Evolutionary conservation across 495 filamentous ascomycete genomes (phyloP), one percentile per base, ranked within the genome.

Genomic region (Aspergillus hancockii): DNA sequence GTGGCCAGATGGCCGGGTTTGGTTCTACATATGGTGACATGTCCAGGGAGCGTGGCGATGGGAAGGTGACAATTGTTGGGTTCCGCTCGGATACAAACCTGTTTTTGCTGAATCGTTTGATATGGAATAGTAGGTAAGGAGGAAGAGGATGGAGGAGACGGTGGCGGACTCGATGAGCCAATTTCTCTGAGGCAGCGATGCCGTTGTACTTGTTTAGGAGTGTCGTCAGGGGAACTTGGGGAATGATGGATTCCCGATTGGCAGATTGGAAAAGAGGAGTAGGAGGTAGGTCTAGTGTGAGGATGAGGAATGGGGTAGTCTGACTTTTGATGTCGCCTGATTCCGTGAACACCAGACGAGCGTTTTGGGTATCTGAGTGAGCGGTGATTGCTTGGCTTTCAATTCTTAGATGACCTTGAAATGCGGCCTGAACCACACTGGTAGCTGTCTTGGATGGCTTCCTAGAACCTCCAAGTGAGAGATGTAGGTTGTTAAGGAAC

Each of bases 251-350:
- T 71, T 88, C 84, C 63, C 93, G 88, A 54, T 81, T 73, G 62
- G 93, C 89, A 67, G 97, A 95, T 71, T 97, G 92, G 79, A 99
- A 99, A n/a, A 99, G 84, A 8, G 94, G 95, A 18, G 93, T 91
- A 0, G 95, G 81, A 0, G 94, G 94, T 3, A 99, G 79, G 73
- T 98, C 94, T 38, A 99, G 81, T 0, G 94, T 98, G 18, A 99
- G 81, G 54, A 98, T 88, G 58, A 97, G 79, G 78, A 92, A 99
- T 40, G 90, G 86, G 10, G 81, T 85, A 47, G 86, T 80, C 61
- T 91, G 82, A 31, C 85, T 87, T 59, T 91, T 86, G 61, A 96
- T 91, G 56, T 85, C 81, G 40, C 86, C 88, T 0, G 93, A 90
- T 72, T 97, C 92, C 67, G 96, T 92, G 76, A 99, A 99, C 22